These are phyloP conservation scores for Picochlorum sp. DNA, from an alignment of 139 green algal genomes.

Conservation along the genomic window DNA sequence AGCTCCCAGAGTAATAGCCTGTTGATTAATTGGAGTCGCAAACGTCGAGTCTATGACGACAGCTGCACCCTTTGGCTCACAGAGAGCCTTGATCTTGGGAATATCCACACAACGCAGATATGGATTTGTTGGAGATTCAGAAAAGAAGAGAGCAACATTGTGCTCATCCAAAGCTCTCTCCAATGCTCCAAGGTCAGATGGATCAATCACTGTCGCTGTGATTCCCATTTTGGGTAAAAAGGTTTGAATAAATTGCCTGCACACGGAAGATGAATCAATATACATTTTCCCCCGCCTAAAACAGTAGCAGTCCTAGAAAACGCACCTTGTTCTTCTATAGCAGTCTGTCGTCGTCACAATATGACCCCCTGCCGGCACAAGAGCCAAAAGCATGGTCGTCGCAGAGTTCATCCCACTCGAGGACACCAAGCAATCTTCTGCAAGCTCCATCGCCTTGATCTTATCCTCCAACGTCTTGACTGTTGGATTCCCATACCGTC, in stretches of 20 bases:
- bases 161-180: conserved; percentile 57
- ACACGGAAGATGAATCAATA: no score
- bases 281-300: no score
- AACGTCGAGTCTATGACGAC: conserved; percentile 97
- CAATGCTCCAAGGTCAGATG: conserved; percentile 77
- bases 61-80: conserved; percentile 52
- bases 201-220: conserved; percentile 88
- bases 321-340: conserved; percentile 79
- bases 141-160: conserved; percentile 88
- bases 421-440: conserved; percentile 91
- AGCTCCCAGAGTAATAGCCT: conserved; percentile 73
- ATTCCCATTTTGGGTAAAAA: conserved; percentile 97
- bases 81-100: conserved; percentile 65
- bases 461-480: conserved; percentile 82
- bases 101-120: conserved; percentile 98
- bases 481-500: conserved; percentile 97
- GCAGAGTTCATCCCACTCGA: conserved; percentile 91
- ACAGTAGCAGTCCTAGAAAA: no score
- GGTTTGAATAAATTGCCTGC: conserved; percentile 95
- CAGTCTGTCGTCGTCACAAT: conserved; percentile 99
- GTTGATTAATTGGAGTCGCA: conserved; percentile 87
- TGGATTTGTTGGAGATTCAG: conserved; percentile 97
- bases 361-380: conserved; percentile 90
- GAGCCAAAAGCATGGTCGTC: conserved; percentile 98
- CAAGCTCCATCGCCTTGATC: conserved; percentile 89